Conservation (phyloP, 306 rosid species). For the Prunus salicina region DNA sequence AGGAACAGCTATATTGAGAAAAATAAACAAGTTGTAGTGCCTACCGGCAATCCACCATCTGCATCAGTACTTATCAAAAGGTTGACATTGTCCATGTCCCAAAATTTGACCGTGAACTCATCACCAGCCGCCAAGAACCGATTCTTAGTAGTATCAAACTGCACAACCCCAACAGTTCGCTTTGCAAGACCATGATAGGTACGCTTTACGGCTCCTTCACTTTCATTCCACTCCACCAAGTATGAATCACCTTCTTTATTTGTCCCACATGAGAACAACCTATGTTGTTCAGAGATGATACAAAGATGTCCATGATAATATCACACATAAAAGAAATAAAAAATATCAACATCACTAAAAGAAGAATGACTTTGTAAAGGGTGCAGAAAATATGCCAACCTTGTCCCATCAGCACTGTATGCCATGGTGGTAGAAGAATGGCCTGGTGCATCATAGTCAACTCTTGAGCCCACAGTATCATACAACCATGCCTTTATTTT, state of each 20-base stretch:
- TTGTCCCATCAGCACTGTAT: slow-evolving; percentile 93
- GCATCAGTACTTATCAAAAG: slow-evolving; percentile 65
- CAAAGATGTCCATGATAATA: slow-evolving; percentile 13
- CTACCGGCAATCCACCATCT: slow-evolving; percentile 89
- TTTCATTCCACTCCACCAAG: slow-evolving; percentile 99
- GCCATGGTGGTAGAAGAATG: slow-evolving; percentile 93
- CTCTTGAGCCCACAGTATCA: slow-evolving; percentile 96
- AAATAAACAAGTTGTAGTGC: slow-evolving; percentile 12
- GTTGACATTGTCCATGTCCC: slow-evolving; percentile 91
- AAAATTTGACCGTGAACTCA: slow-evolving; percentile 73
- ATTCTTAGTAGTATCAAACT: slow-evolving; percentile 96
- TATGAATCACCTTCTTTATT: slow-evolving; percentile 96
- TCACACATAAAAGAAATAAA: slow-evolving; percentile 11
- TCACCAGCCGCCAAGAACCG: slow-evolving; percentile 96
- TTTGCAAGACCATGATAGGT: slow-evolving; percentile 86
- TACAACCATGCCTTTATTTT: slow-evolving; percentile 99
- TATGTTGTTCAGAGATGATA: slow-evolving; percentile 32
- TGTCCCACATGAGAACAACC: slow-evolving; percentile 96
- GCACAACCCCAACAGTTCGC: slow-evolving; percentile 84
- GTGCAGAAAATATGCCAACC: slow-evolving; percentile 43
- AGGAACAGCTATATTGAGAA: slow-evolving; percentile 12
- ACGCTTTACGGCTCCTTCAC: slow-evolving; percentile 98
- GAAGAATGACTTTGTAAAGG: slow-evolving; percentile 5
- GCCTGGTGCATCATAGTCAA: slow-evolving; percentile 98
- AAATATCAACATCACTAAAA: not conserved